Percentiles rank a stretch among this genome's conserved stretches.
Conservation (phyloP, 108 stramenopile species). For the Pseudonitzschia delicatissima region DNA sequence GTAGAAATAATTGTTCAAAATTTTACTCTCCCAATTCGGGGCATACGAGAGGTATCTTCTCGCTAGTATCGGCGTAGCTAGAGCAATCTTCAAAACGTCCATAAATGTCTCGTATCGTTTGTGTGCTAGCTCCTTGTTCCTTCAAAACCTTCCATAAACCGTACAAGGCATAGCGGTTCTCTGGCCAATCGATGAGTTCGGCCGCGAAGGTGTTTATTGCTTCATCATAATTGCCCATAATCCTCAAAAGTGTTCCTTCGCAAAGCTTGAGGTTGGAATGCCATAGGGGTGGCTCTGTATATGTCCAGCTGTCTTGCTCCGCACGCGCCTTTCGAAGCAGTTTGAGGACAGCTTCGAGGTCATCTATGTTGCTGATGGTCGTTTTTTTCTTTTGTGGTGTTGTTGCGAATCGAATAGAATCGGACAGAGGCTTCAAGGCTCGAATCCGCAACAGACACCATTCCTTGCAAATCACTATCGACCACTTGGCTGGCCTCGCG, state of each 20-base stretch:
- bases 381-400: no score
- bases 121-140: background rate
- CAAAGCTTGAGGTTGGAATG: background rate
- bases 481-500: background rate
- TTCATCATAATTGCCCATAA: background rate
- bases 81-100: background rate
- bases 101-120: background rate
- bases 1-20: background rate
- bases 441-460: background rate
- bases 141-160: background rate
- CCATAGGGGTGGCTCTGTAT: slow-evolving; percentile 5
- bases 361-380: no score
- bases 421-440: background rate
- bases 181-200: background rate
- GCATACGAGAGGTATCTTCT: background rate
- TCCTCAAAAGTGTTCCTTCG: slow-evolving; percentile 6
- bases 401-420: background rate
- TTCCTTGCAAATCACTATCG: background rate
- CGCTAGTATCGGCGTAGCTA: background rate
- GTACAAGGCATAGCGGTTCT: background rate
- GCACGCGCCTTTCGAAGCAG: background rate
- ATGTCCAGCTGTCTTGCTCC: slow-evolving; percentile 7
- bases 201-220: background rate
- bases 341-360: background rate
- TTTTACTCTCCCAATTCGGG: slow-evolving; percentile 1